These are phyloP conservation scores for Geotrichum phurueaensis DNA, from an alignment of 1,139 yeast genomes.

Conservation along the genomic window DNA sequence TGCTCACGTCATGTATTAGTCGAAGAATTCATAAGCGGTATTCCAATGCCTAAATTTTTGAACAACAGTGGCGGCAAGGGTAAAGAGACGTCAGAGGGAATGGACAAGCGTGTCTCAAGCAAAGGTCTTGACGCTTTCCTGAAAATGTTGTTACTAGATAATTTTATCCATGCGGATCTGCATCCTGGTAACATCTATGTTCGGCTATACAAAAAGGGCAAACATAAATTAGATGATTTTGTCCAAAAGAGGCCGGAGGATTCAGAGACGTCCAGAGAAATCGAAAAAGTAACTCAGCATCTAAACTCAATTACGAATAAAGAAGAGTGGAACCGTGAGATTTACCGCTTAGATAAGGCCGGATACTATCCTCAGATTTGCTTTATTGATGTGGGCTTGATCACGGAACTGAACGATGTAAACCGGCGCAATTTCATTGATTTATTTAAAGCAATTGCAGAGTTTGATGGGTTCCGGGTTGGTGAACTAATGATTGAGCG, in stretches of 20 bases:
- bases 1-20: constrained; percentile 72
- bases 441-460: constrained; percentile 78
- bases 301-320: constrained; percentile 37
- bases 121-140: constrained; percentile 85
- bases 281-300: constrained; percentile 23
- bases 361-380: constrained; percentile 84
- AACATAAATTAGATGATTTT: constrained; percentile 13
- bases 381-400: constrained; percentile 87
- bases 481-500: constrained; percentile 95
- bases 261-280: constrained; percentile 22
- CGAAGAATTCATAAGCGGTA: constrained; percentile 77
- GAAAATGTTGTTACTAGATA: constrained; percentile 86
- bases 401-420: constrained; percentile 72
- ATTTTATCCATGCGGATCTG: constrained; percentile 90
- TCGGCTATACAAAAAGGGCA: constrained; percentile 49
- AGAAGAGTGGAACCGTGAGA: constrained; percentile 47
- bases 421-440: constrained; percentile 86
- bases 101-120: constrained; percentile 75
- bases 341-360: constrained; percentile 47
- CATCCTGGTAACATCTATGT: constrained; percentile 96
- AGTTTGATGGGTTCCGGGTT: constrained; percentile 88
- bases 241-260: constrained; percentile 21
- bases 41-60: constrained; percentile 70
- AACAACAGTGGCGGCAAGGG: constrained; percentile 45
- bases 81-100: constrained; percentile 21